A percentile compares a stretch with the other conserved stretches of the same genome.
These are phyloP conservation scores for Pholiota molesta DNA, from an alignment of 768 basidiomycete genomes.

Conservation along the genomic window DNA sequence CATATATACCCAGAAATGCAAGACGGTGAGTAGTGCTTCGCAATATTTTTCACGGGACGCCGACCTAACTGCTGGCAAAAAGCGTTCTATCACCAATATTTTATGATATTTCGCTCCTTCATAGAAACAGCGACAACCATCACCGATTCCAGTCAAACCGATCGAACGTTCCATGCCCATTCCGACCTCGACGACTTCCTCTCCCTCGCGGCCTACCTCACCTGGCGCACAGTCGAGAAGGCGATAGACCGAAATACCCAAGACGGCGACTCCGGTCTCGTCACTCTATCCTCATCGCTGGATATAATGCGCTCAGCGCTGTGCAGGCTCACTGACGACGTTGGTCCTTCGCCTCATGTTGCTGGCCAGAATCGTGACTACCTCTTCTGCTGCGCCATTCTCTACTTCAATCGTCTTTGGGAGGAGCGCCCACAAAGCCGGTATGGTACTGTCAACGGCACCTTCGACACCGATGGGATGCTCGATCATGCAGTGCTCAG, in stretches of 20 bases:
- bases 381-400: conserved; percentile 16
- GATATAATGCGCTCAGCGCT: conserved; percentile 2
- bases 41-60: background rate
- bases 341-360: background rate
- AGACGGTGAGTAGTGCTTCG: conserved; percentile 11
- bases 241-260: background rate
- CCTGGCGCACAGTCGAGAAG: conserved; percentile 17
- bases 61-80: background rate
- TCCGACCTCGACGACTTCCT: conserved; percentile 23
- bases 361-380: conserved; percentile 3
- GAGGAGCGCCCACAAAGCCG: conserved; percentile 11
- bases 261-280: background rate
- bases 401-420: conserved; percentile 19
- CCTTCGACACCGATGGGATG: too few species aligned
- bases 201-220: conserved; percentile 19
- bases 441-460: too few species aligned
- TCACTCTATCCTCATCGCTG: conserved; percentile 8
- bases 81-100: conserved; percentile 20
- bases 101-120: conserved; percentile 19
- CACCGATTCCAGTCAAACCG: background rate
- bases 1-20: conserved; percentile 10
- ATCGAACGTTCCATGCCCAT: conserved; percentile 18
- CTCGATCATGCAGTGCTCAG: background rate
- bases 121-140: conserved; percentile 8
- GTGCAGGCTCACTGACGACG: too few species aligned